These are phyloP conservation scores for Polymyxa betae DNA, from an alignment of 208 protist genomes.

Conservation along the genomic window DNA sequence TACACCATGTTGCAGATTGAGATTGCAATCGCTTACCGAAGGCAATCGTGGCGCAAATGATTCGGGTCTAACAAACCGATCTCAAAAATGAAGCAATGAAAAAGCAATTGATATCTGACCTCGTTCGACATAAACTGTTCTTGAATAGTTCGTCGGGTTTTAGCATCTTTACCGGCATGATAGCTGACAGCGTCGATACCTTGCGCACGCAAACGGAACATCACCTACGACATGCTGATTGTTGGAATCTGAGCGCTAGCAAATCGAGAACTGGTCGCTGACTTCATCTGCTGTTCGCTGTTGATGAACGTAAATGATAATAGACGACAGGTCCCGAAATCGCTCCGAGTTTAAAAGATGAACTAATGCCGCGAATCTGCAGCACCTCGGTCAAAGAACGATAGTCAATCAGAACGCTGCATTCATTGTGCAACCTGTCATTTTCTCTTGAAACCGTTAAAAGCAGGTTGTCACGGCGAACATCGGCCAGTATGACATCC, in stretches of 20 bases:
- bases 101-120: neutral
- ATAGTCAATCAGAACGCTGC: neutral
- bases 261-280: neutral
- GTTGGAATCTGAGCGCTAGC: neutral
- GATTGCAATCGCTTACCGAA: neutral
- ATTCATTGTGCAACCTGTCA: neutral
- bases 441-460: slow-evolving; percentile 29
- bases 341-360: slow-evolving; percentile 16
- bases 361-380: slow-evolving; percentile 37
- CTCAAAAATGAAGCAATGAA: neutral
- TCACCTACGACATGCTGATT: slow-evolving; percentile 7
- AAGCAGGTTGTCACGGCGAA: slow-evolving; percentile 61
- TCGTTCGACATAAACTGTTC: slow-evolving; percentile 62
- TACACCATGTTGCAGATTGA: neutral
- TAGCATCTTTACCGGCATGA: slow-evolving; percentile 62
- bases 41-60: slow-evolving; percentile 41
- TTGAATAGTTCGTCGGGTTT: slow-evolving; percentile 61
- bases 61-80: neutral
- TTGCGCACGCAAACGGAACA: slow-evolving; percentile 25
- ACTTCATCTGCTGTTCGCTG: slow-evolving; percentile 43
- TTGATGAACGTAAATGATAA: slow-evolving; percentile 42
- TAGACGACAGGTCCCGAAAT: neutral
- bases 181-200: slow-evolving; percentile 52
- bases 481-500: neutral
- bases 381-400: neutral